Base-by-base conservation (phyloP, 768 basidiomycete species). In the Lenzites betulinus region DNA sequence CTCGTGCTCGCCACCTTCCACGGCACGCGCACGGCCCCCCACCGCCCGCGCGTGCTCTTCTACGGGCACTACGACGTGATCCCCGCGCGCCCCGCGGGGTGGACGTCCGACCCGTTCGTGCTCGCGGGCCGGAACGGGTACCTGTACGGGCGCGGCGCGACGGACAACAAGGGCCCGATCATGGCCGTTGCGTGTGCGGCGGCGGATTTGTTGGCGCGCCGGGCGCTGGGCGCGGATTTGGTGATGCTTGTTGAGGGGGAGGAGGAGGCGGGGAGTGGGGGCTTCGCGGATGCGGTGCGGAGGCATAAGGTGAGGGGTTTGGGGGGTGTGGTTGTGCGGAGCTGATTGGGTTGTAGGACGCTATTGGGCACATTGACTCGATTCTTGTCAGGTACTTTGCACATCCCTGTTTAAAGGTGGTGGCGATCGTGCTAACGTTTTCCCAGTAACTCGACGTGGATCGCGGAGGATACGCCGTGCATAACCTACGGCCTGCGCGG, bases 51-150 rank as follows among this genome's bases (percentile, higher is more conserved):
- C 6, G 80, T 98, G 2, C 76, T 98, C 13, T 95, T 96, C 73
- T 99, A 98, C 65, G 96, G 95, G 2, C 97, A 99, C 72, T 99
- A 98, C 76, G 97, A 99, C 67, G 93, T 98, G n/a, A 92, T 98
- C 49, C 79, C 89, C 0, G 94, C 95, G 0, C 86, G 85, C 0
- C 73, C 77, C 11, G 77, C 83, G 7, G 84, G 87, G 13, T 98
- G 96, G 96, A 75, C 80, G 22, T 87, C 89, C 1, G 87, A 93
- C 59, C 96, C 97, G 0, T 99, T 93, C 76, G 79, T 76, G 7
- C 75, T 98, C 62, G 83, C 83, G 0, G 94, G 94, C 2, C 82
- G 86, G 12, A 94, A 98, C 66, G 95, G 94, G 0, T 95, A 91
- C 69, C 76, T 95, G 0, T 95, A 94, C 67, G 96, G 95, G 22